Conservation (phyloP, 192 early-diverging fungal genomes). For the Blastocladiella britannica region DNA sequence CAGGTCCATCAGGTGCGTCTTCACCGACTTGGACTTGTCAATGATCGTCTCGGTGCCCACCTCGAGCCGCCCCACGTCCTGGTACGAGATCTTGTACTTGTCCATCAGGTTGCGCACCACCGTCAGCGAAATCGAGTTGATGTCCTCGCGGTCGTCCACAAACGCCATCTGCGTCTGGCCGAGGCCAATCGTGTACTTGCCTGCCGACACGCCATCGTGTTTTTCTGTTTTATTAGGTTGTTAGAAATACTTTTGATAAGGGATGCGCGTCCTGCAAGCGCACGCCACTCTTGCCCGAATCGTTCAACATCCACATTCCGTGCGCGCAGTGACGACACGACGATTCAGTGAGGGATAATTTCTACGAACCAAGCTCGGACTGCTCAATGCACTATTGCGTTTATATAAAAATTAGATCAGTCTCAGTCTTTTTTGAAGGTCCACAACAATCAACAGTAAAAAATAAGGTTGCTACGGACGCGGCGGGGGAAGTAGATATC, state of each 20-base stretch:
- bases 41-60: conserved; percentile 98
- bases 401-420: conserved; percentile 3
- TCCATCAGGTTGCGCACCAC: conserved; percentile 78
- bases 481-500: conserved; percentile 45
- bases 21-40: conserved; percentile 97
- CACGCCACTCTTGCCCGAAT: not conserved
- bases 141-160: conserved; percentile 88
- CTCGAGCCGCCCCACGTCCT: conserved; percentile 78
- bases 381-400: not conserved
- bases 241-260: not conserved
- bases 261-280: conserved; percentile 1
- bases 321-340: no score
- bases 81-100: conserved; percentile 70
- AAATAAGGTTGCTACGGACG: conserved; percentile 1
- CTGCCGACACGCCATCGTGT: conserved; percentile 77
- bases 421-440: not conserved
- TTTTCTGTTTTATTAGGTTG: conserved; percentile 30
- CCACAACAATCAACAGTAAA: not conserved
- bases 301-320: conserved; percentile 7
- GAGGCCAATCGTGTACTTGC: conserved; percentile 97
- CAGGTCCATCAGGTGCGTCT: conserved; percentile 87
- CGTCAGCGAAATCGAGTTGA: conserved; percentile 69
- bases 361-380: not conserved
- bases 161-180: conserved; percentile 89
- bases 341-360: no score